A percentile compares a stretch with the other conserved stretches of the same genome.
These are phyloP conservation scores for Balansia obtecta DNA, from an alignment of 2,329 filamentous ascomycete species.

Conservation along the genomic window DNA sequence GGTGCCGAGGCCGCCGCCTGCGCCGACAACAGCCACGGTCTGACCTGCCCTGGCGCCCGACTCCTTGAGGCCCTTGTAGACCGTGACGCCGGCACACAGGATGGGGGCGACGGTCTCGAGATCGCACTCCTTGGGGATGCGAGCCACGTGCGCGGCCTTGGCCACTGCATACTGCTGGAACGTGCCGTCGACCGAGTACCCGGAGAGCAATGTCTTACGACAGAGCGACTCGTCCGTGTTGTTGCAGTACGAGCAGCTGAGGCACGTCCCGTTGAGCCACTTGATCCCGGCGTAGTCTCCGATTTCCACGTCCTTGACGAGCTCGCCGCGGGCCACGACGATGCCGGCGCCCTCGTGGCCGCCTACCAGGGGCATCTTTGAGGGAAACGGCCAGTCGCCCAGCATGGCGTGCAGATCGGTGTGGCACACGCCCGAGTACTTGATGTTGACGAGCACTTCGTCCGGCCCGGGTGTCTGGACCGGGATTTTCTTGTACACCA, in stretches of 20 bases:
- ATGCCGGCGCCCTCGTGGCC: conserved; percentile 71
- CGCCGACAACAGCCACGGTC: conserved; percentile 73
- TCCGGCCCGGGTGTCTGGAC: conserved; percentile 72
- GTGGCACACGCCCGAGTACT: conserved; percentile 84
- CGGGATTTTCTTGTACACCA: conserved; percentile 68
- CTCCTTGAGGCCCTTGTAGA: conserved; percentile 88
- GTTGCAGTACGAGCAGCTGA: conserved; percentile 74
- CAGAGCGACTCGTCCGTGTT: conserved; percentile 75
- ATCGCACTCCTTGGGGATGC: conserved; percentile 63
- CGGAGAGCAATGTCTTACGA: conserved; percentile 60
- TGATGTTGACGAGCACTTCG: conserved; percentile 85
- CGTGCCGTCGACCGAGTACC: conserved; percentile 83
- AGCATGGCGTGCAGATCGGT: conserved; percentile 71
- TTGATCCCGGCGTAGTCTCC: conserved; percentile 83
- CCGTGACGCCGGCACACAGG: conserved; percentile 75
- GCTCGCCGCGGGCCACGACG: conserved; percentile 66
- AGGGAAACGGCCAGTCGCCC: conserved; percentile 78
- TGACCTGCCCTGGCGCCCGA: conserved; percentile 63
- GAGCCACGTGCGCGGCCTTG: conserved; percentile 74
- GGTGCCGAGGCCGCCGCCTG: conserved; percentile 69
- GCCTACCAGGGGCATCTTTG: conserved; percentile 76
- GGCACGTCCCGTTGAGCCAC: conserved; percentile 84
- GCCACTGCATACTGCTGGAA: conserved; percentile 90
- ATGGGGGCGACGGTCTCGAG: conserved; percentile 71
- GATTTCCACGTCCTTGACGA: conserved; percentile 66